Base-by-base conservation (phyloP, 257 asterid species). In the Fraxinus excelsior region DNA sequence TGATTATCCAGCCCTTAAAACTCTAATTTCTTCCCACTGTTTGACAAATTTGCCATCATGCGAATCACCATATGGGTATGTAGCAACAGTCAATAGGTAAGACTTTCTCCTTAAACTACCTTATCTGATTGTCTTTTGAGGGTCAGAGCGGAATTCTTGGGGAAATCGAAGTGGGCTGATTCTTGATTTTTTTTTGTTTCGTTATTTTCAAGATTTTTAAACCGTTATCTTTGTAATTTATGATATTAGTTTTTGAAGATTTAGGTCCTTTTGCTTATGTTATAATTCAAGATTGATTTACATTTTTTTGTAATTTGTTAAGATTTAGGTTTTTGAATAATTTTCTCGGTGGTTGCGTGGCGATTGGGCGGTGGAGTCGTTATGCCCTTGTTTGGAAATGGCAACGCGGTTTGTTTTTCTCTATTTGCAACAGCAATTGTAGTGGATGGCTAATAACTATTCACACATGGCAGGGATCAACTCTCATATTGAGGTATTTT, bases 301-400 rank as follows among this genome's bases (percentile, higher is more conserved):
- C 12, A 10, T 21, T 74, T 35, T 71, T 62, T 21, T 67, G 2
- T 80, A 58, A 70, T 40, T 62, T 75, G 70, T 67, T 46, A 37
- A 49, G 72, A 62, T 77, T 68, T 69, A 26, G 69, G n/a, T 46
- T 2, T 38, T 76, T 34, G 34, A 44, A 70, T 76, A 16, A 62
- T 75, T 56, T 72, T 56, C 51, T 42, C 58, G 53, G 21, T 2
- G 49, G 19, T 49, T 80, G 56, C 26, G 75, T 28, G 9, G 70
- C 58, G 65, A 65, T 74, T 76, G 53, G 74, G 75, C 76, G 75
- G 76, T 21, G 81, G 75, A 65, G 81, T 75, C 73, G 80, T 62
- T 81, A 82, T 82, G 83, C 80, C 85, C 76, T 74, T 74, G 84
- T 78, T 70, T 62, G 84, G 85, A 75, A 82, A 85, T 87, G 87